A percentile compares a stretch with the other conserved stretches of the same genome.
These are phyloP conservation scores for Bipolaris victoriae DNA, from an alignment of 2,329 filamentous ascomycete genomes.

Conservation along the genomic window DNA sequence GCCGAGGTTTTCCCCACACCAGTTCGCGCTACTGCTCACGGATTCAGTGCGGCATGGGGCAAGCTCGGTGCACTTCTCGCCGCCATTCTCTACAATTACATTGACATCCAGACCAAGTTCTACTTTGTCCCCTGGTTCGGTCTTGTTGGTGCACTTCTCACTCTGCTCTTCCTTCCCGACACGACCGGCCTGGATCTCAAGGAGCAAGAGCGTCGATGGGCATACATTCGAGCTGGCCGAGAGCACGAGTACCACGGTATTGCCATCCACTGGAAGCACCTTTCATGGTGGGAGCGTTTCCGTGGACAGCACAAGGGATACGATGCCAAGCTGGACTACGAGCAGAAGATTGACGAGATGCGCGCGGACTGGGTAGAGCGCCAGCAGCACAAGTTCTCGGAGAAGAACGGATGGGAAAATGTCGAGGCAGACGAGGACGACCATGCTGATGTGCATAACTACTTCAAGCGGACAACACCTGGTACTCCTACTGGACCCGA, in stretches of 20 bases:
- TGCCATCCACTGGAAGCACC: conserved; percentile 85
- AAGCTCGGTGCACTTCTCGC: conserved; percentile 88
- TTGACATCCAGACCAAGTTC: conserved; percentile 82
- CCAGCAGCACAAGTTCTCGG: conserved; percentile 58
- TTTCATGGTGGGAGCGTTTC: conserved; percentile 86
- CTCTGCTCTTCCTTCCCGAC: conserved; percentile 87
- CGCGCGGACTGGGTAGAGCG: conserved; percentile 61
- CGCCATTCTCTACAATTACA: conserved; percentile 93
- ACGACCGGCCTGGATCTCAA: conserved; percentile 96
- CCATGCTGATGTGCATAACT: conserved; percentile 41
- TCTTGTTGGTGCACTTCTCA: conserved; percentile 82
- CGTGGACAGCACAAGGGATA: conserved; percentile 81
- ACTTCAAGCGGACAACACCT: conserved; percentile 39
- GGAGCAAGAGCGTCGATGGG: conserved; percentile 95
- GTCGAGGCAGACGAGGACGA: conserved; percentile 41
- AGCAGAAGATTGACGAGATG: conserved; percentile 85
- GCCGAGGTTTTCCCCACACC: conserved; percentile 96
- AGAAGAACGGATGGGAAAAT: conserved; percentile 37
- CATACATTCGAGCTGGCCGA: conserved; percentile 79
- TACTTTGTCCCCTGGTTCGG: conserved; percentile 96
- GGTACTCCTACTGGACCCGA: conserved; percentile 17
- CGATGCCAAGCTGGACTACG: conserved; percentile 74
- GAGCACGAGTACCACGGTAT: conserved; percentile 89
- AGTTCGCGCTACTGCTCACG: conserved; percentile 90
- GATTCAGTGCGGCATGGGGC: conserved; percentile 88